Base-by-base conservation (phyloP, 805 yeast genomes). In the Schwanniomyces sp. region DNA sequence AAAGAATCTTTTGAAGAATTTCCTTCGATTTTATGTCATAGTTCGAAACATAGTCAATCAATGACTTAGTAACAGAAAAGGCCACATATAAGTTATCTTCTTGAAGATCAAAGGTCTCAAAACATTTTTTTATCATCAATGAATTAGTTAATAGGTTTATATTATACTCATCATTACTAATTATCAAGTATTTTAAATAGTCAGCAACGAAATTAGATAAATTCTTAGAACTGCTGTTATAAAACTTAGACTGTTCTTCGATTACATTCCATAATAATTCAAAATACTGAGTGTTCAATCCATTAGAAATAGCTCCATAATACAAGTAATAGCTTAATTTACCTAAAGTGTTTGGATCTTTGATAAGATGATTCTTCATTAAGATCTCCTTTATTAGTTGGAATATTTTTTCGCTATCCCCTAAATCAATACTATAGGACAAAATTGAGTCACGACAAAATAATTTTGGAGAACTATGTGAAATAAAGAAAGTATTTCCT, bases 341-440 rank as follows among this genome's bases (percentile, higher is more conserved):
- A 44, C 62, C 64, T 25, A 66, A 59, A 3, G 61, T 56, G 17
- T 53, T 55, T 55, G 65, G 47, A 45, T 69, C 69, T 27, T 50
- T 54, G 28, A 72, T 51, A 29, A 61, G 50, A 43, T 67, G 69
- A 29, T 67, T 56, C 43, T 61, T 66, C 18, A 70, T 37, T 28
- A 72, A 46, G 2, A 72, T 49, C 37, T 70, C 70, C 48, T 72
- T 73, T 16, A 70, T 56, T 30, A 73, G 46, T 46, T 71, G 73
- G 45, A 63, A 70, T 11, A 66, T 55, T 24, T 58, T 59, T 38
- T 67, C 62, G 43, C 60, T 66, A 46, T 73, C 76, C 4, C 67
- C 65, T 34, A 62, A 46, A 44, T 66, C 70, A 14, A 73, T 58
- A 34, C 66, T 54, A 7, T 69, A 52, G 0, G 71, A 58, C 24